Evolutionary conservation across 768 basidiomycete species (phyloP).

Genomic region (Boletus sensibilis): DNA sequence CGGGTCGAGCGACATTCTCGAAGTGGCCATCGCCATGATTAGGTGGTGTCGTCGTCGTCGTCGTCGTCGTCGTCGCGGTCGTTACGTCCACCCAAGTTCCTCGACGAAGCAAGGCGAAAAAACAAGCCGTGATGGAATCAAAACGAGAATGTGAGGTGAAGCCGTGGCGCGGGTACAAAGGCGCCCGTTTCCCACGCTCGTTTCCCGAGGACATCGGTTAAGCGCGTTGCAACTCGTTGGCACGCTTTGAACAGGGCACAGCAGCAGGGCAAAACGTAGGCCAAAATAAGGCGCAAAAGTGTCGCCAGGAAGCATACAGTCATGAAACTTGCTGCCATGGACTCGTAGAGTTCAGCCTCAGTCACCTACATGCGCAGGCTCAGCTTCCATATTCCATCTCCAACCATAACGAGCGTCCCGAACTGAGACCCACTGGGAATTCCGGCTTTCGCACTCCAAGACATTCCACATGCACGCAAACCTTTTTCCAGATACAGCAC

Average conservation of each 20-base stretch:
- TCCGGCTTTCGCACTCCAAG: not conserved
- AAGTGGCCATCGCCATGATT: slow-evolving; percentile 18
- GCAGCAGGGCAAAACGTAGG: no score
- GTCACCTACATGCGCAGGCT: not conserved
- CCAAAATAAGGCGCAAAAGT: not conserved
- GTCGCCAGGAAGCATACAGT: not conserved
- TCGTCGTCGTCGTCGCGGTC: slow-evolving; percentile 15
- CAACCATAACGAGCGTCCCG: not conserved
- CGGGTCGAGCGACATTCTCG: slow-evolving; percentile 21
- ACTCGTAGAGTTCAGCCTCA: slow-evolving; percentile 2
- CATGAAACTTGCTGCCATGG: not conserved
- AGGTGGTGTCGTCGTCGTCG: not conserved
- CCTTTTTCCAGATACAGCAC: not conserved
- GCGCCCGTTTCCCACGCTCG: slow-evolving; percentile 24
- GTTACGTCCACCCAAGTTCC: slow-evolving; percentile 9
- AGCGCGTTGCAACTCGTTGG: slow-evolving; percentile 6
- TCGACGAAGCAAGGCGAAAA: slow-evolving; percentile 20
- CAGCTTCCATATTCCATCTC: not conserved
- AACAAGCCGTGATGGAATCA: slow-evolving; percentile 18
- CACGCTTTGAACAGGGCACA: no score
- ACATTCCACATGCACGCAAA: not conserved
- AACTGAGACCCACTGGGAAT: not conserved
- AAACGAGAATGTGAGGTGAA: slow-evolving; percentile 11
- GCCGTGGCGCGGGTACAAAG: slow-evolving; percentile 14
- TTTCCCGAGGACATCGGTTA: slow-evolving; percentile 18